Conservation (phyloP, 805 yeast species). For the Wickerhamomyces xylosicus region DNA sequence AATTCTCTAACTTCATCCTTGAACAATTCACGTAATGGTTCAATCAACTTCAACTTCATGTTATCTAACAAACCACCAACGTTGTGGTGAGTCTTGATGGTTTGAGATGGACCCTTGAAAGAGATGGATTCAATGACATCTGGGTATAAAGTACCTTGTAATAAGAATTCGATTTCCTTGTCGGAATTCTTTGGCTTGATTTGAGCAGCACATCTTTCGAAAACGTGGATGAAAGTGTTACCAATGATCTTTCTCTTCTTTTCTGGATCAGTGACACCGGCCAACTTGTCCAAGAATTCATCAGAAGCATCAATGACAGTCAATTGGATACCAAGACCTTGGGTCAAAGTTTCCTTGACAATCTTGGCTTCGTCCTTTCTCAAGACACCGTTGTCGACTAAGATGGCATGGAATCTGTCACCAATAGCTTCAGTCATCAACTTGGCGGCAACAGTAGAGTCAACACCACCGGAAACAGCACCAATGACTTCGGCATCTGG, state of each 20-base stretch:
- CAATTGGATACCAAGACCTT: conserved; percentile 89
- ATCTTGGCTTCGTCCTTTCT: conserved; percentile 85
- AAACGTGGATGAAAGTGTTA: conserved; percentile 92
- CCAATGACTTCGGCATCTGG: conserved; percentile 98
- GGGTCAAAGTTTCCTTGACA: conserved; percentile 83
- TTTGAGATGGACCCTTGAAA: conserved; percentile 99
- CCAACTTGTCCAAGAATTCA: conserved; percentile 73
- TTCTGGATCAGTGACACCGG: conserved; percentile 97
- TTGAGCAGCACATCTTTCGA: conserved; percentile 90
- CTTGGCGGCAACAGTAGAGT: conserved; percentile 98
- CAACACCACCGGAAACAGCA: conserved; percentile 99
- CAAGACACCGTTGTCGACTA: conserved; percentile 97
- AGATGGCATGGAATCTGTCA: conserved; percentile 95
- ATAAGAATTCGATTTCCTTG: conserved; percentile 80
- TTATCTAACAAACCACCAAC: conserved; percentile 97
- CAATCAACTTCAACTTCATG: conserved; percentile 97
- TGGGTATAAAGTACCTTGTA: conserved; percentile 97
- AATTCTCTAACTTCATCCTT: conserved; percentile 97
- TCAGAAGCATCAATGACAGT: conserved; percentile 93
- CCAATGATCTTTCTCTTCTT: conserved; percentile 98
- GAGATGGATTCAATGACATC: conserved; percentile 98
- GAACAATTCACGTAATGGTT: conserved; percentile 96
- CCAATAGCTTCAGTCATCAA: conserved; percentile 98
- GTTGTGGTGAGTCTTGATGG: conserved; percentile 98
- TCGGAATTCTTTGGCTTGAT: conserved; percentile 77